These are phyloP conservation scores for Balamuthia mandrillaris DNA, from an alignment of 208 protist genomes.

Conservation along the genomic window DNA sequence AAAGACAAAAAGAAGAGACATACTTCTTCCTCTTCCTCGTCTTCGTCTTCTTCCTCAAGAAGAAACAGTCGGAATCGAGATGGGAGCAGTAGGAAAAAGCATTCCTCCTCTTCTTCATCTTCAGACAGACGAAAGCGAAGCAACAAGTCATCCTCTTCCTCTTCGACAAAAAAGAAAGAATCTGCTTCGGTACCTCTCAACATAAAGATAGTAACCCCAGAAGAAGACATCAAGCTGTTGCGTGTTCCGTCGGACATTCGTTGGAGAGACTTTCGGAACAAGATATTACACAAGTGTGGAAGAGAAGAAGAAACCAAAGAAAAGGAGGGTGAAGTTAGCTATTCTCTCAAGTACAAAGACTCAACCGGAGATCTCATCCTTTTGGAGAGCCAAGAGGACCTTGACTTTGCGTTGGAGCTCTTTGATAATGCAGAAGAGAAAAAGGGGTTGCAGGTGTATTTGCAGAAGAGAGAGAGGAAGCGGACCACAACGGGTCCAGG, in stretches of 20 bases:
- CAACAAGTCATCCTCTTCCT: no score
- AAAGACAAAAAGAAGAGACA: no score
- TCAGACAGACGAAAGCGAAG: no score
- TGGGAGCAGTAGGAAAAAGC: no score
- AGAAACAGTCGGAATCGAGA: no score
- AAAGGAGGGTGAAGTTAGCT: no score
- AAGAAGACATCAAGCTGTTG: neutral
- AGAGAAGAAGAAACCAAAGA: neutral
- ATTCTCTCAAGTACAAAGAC: conserved; percentile 9
- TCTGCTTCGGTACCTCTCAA: neutral
- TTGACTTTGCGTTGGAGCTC: conserved; percentile 11
- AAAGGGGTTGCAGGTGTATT: neutral
- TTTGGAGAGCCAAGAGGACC: neutral
- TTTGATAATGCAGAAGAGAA: neutral
- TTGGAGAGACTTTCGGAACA: neutral
- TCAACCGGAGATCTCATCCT: neutral
- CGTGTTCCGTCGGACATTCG: neutral
- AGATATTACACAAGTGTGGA: neutral
- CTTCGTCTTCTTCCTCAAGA: no score
- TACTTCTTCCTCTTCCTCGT: no score
- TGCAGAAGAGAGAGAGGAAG: no score
- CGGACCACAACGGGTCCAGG: no score
- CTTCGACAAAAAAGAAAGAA: neutral
- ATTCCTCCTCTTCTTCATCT: no score
- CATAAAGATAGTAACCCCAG: neutral